Evolutionary conservation across 2,329 filamentous ascomycete genomes (phyloP).

Genomic region (Aspergillus ruber): DNA sequence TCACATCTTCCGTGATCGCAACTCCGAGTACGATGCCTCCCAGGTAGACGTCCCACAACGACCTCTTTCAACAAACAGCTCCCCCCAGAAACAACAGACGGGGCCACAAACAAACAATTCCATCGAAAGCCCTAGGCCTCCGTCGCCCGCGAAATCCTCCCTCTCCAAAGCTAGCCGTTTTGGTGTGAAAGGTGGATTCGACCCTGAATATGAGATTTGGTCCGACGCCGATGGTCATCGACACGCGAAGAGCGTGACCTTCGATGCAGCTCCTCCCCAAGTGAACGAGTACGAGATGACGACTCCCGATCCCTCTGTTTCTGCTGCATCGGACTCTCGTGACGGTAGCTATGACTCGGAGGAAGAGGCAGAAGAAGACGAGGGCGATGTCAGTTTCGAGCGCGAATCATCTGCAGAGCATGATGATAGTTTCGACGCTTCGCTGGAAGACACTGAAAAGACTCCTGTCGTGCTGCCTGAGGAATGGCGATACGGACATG

Average conservation of each 20-base stretch:
- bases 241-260: constrained; percentile 94
- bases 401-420: constrained; percentile 55
- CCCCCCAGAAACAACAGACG: constrained; percentile 55
- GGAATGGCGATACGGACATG: constrained; percentile 70
- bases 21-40: constrained; percentile 84
- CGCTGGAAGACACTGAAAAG: constrained; percentile 91
- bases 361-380: constrained; percentile 59
- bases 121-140: constrained; percentile 58
- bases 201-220: constrained; percentile 63
- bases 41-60: constrained; percentile 72
- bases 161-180: constrained; percentile 60
- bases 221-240: constrained; percentile 64
- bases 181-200: constrained; percentile 57
- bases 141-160: constrained; percentile 84
- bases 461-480: constrained; percentile 96
- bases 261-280: constrained; percentile 86
- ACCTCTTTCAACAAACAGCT: constrained; percentile 61
- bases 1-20: constrained; percentile 90
- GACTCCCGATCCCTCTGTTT: constrained; percentile 82
- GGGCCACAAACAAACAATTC: constrained; percentile 40
- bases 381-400: constrained; percentile 60
- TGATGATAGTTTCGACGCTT: constrained; percentile 92
- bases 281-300: constrained; percentile 98
- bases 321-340: constrained; percentile 78
- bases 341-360: constrained; percentile 88